phyloP scores from a whole-genome alignment of 345 rosid genomes.

The Bruguiera gymnorhiza region DNA sequence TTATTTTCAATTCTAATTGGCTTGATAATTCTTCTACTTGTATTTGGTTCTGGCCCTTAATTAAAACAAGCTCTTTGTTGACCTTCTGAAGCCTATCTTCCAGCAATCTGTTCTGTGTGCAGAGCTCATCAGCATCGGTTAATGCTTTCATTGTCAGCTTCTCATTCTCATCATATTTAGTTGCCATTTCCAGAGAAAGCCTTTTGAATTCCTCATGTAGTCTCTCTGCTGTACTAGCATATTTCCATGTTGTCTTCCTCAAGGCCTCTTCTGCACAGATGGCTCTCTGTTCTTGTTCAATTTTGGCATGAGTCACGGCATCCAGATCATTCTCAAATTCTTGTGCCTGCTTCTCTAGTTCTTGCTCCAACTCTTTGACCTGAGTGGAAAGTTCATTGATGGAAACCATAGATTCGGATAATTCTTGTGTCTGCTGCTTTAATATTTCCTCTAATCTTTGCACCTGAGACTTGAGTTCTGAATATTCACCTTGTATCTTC shows the following conservation, averaged over 20 bases:
- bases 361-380: conserved; percentile 27
- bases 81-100: conserved; percentile 23
- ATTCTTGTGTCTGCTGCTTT: conserved; percentile 59
- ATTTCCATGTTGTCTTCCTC: conserved; percentile 33
- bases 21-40: conserved; percentile 18
- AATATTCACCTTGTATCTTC: conserved; percentile 14
- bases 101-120: conserved; percentile 13
- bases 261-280: conserved; percentile 31
- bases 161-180: conserved; percentile 29
- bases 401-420: conserved; percentile 55
- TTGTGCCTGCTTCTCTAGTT: conserved; percentile 30
- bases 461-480: conserved; percentile 51
- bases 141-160: conserved; percentile 15
- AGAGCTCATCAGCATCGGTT: conserved; percentile 23
- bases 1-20: conserved; percentile 24
- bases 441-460: conserved; percentile 61
- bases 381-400: conserved; percentile 28
- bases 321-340: conserved; percentile 22
- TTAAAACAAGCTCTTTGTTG: conserved; percentile 18
- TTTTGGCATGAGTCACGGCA: conserved; percentile 20
- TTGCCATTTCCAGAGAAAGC: conserved; percentile 30
- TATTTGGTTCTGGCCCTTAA: conserved; percentile 16
- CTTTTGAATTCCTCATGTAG: conserved; percentile 31
- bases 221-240: conserved; percentile 30
- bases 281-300: conserved; percentile 31